Conservation (phyloP, 768 basidiomycete species). For the Amanita inopinata region DNA sequence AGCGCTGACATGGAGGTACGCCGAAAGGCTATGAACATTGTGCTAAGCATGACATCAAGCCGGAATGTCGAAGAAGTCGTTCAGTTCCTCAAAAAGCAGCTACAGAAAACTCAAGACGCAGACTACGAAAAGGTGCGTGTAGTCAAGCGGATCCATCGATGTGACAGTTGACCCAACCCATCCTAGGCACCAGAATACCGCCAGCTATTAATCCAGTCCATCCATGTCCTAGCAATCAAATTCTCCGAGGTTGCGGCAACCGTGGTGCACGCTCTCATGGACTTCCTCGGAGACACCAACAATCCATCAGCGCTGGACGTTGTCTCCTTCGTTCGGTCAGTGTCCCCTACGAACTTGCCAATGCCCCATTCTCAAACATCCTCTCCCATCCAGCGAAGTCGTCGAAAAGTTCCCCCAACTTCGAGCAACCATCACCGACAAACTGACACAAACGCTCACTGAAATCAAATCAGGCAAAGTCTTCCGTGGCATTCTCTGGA, state of each 20-base stretch:
- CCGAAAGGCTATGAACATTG: constrained; percentile 82
- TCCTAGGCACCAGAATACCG: constrained; percentile 87
- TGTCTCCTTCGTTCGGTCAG: constrained; percentile 54
- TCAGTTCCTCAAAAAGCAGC: constrained; percentile 92
- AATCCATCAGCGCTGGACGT: constrained; percentile 95
- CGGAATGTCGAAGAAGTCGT: constrained; percentile 97
- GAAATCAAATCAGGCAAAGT: constrained; percentile 97
- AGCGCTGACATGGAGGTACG: constrained; percentile 96
- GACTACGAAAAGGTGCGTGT: constrained; percentile 79
- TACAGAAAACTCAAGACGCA: constrained; percentile 86
- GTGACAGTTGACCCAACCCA: not conserved
- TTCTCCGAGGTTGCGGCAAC: constrained; percentile 96
- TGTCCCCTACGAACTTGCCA: not conserved
- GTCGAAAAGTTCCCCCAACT: constrained; percentile 95
- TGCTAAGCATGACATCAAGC: constrained; percentile 86
- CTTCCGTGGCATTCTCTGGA: constrained; percentile 94
- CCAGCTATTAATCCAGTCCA: constrained; percentile 93
- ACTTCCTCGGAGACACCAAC: constrained; percentile 90
- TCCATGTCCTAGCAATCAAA: constrained; percentile 91
- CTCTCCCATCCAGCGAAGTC: constrained; percentile 54
- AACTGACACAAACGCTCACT: constrained; percentile 67
- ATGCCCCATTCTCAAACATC: not conserved
- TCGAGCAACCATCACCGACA: constrained; percentile 73
- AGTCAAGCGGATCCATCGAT: not conserved
- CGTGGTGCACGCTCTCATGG: constrained; percentile 89